These are phyloP conservation scores for Linanthus parryae DNA, from an alignment of 148 eudicot species.

Conservation along the genomic window DNA sequence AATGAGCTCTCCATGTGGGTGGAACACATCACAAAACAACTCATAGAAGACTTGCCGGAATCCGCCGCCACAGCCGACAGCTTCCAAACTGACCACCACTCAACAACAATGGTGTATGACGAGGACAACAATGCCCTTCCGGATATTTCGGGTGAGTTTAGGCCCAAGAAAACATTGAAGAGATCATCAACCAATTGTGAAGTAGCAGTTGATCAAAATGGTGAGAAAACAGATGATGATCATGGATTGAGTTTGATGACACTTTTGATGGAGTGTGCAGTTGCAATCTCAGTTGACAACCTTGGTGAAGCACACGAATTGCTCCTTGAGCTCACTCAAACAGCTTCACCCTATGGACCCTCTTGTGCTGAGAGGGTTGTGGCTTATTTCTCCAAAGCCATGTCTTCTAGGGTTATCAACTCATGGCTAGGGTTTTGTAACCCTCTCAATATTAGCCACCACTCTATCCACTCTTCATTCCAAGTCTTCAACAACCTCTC, in stretches of 20 bases:
- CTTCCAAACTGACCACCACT: slow-evolving; percentile 12
- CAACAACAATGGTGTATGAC: slow-evolving; percentile 11
- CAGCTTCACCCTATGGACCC: slow-evolving; percentile 42
- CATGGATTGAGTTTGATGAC: slow-evolving; percentile 25
- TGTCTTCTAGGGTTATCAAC: slow-evolving; percentile 40
- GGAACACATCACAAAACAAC: slow-evolving; percentile 41
- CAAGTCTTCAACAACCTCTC: slow-evolving; percentile 39
- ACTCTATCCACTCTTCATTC: slow-evolving; percentile 23
- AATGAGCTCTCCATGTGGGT: slow-evolving; percentile 48
- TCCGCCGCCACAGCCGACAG: slow-evolving; percentile 14
- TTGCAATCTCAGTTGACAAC: slow-evolving; percentile 49
- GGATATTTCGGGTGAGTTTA: slow-evolving; percentile 14
- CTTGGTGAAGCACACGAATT: slow-evolving; percentile 43
- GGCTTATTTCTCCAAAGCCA: slow-evolving; percentile 44
- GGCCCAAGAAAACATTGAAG: slow-evolving; percentile 20
- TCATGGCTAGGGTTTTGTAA: slow-evolving; percentile 40
- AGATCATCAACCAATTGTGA: slow-evolving; percentile 2
- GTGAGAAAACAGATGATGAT: slow-evolving; percentile 9
- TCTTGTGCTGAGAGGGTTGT: slow-evolving; percentile 45
- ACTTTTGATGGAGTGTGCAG: slow-evolving; percentile 36
- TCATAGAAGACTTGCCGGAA: slow-evolving; percentile 40
- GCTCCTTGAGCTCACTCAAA: slow-evolving; percentile 35
- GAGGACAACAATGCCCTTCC: slow-evolving; percentile 1
- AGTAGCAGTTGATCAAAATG: slow-evolving; percentile 1
- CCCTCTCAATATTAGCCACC: slow-evolving; percentile 28